Evolutionary conservation across 805 yeast species (phyloP).

Genomic region (Candida broadrunensis): DNA sequence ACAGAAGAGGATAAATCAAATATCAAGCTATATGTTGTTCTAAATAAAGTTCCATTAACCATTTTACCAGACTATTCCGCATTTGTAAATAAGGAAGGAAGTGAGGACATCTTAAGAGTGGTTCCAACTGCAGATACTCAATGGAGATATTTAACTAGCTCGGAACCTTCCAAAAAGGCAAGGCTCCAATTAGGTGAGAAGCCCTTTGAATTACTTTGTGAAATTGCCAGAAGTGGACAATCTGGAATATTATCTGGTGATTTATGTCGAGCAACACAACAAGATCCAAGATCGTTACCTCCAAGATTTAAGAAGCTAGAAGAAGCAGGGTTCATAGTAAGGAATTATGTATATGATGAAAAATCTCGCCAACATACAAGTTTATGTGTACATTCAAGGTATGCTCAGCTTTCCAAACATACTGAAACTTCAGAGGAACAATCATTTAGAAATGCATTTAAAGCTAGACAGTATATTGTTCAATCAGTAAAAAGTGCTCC

Average conservation of each 20-base stretch:
- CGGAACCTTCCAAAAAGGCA: conserved; percentile 39
- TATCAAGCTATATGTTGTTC: conserved; percentile 6
- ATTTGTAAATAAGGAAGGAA: conserved; percentile 13
- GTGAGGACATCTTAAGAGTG: conserved; percentile 16
- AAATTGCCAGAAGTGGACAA: conserved; percentile 55
- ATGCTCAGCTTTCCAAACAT: conserved; percentile 14
- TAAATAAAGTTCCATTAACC: conserved; percentile 6
- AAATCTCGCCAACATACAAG: conserved; percentile 51
- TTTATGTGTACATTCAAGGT: conserved; percentile 50
- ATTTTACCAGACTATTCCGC: conserved; percentile 16
- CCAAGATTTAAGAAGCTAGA: conserved; percentile 56
- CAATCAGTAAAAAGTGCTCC: conserved; percentile 55
- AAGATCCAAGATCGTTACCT: conserved; percentile 70
- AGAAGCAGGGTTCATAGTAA: conserved; percentile 46
- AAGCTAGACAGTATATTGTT: conserved; percentile 38
- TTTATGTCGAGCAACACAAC: conserved; percentile 55
- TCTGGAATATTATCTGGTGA: conserved; percentile 60
- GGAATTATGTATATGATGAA: conserved; percentile 28
- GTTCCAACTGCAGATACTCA: conserved; percentile 52
- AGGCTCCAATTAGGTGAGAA: conserved; percentile 53
- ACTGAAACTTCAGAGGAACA: conserved; percentile 1
- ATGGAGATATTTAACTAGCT: conserved; percentile 57
- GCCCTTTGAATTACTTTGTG: conserved; percentile 53
- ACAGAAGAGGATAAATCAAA: conserved; percentile 8
- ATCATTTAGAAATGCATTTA: conserved; percentile 22